phyloP scores from a whole-genome alignment of 768 basidiomycete species.

The Boletus patriciae region DNA sequence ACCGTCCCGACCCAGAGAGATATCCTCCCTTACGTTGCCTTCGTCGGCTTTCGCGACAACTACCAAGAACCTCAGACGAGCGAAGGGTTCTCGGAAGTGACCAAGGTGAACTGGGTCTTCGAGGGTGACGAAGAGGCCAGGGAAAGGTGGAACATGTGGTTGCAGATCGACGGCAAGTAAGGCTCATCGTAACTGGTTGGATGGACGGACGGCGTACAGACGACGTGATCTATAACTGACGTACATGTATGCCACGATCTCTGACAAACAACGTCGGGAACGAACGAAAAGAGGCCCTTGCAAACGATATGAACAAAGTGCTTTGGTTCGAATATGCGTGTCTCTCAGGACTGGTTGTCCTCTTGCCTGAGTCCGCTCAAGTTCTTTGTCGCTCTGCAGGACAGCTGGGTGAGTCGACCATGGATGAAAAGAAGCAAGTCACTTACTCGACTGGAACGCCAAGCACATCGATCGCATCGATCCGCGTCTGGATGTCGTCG shows the following conservation, averaged over 20 bases:
- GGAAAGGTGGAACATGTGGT: conserved; percentile 79
- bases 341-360: conserved; percentile 20
- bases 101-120: conserved; percentile 77
- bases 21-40: conserved; percentile 58
- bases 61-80: conserved; percentile 63
- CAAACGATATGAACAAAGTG: not conserved
- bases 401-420: not conserved
- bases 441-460: conserved; percentile 61
- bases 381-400: conserved; percentile 37
- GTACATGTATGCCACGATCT: conserved; percentile 1
- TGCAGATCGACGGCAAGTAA: conserved; percentile 74
- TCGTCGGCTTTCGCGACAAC: conserved; percentile 53
- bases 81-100: conserved; percentile 81
- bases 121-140: conserved; percentile 72
- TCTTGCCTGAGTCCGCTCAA: conserved; percentile 40
- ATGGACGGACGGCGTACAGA: not conserved
- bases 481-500: conserved; percentile 54
- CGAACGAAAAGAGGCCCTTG: not conserved
- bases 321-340: not conserved
- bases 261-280: not conserved
- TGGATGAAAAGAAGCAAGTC: not conserved
- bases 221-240: conserved; percentile 5
- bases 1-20: conserved; percentile 36
- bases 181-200: not conserved
- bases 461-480: conserved; percentile 65